phyloP scores from a whole-genome alignment of 2,329 filamentous ascomycete genomes.

The Colletotrichum salicis region DNA sequence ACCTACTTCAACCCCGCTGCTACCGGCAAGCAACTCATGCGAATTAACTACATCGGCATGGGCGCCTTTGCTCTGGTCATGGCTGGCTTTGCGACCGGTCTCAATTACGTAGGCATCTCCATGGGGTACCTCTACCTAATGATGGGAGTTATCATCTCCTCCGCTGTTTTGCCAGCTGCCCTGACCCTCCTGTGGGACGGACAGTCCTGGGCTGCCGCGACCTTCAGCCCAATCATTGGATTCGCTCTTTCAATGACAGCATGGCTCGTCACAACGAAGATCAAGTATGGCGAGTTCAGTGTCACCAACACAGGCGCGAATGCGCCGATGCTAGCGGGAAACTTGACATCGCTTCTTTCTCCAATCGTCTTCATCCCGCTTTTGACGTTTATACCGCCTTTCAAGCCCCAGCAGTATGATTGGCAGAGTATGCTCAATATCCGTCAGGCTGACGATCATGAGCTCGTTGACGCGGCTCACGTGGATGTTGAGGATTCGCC shows the following conservation, averaged over 20 bases:
- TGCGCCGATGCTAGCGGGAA: constrained; percentile 82
- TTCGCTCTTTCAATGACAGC: constrained; percentile 75
- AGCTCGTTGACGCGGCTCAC: constrained; percentile 69
- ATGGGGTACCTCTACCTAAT: constrained; percentile 86
- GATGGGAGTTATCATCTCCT: constrained; percentile 85
- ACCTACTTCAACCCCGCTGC: constrained; percentile 81
- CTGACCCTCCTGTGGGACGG: constrained; percentile 79
- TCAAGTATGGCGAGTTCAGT: constrained; percentile 71
- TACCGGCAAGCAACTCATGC: constrained; percentile 76
- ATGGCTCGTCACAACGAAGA: constrained; percentile 82
- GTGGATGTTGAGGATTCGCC: constrained; percentile 73
- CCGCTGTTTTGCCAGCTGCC: constrained; percentile 79
- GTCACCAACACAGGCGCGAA: constrained; percentile 80
- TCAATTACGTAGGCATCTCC: constrained; percentile 74
- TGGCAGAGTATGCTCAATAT: constrained; percentile 81
- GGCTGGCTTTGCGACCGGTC: constrained; percentile 76
- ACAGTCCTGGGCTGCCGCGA: constrained; percentile 69
- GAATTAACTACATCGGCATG: constrained; percentile 75
- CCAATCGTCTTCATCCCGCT: constrained; percentile 77
- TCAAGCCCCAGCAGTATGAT: constrained; percentile 73
- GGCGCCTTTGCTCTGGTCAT: constrained; percentile 77
- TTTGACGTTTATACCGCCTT: constrained; percentile 65
- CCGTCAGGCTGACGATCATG: constrained; percentile 76
- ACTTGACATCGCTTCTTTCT: constrained; percentile 79
- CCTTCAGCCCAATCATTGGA: constrained; percentile 74